A percentile compares a stretch with the other conserved stretches of the same genome.
Evolutionary conservation across 2,329 filamentous ascomycete genomes (phyloP).

Genomic region (Trichoderma citrinoviride): DNA sequence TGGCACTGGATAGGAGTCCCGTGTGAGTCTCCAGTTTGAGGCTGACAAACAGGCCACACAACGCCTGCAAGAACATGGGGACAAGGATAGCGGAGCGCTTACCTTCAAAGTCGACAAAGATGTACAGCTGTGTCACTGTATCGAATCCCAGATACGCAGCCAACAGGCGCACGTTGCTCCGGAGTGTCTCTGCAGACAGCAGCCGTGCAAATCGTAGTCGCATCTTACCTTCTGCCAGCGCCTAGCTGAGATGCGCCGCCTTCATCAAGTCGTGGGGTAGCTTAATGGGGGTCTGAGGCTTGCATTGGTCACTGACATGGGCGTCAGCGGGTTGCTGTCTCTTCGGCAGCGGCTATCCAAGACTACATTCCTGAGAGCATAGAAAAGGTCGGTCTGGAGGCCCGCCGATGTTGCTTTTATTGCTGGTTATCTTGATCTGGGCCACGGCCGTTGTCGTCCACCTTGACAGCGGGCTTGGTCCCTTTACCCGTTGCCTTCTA

Average conservation of each 20-base stretch:
- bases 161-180: background rate
- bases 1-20: background rate
- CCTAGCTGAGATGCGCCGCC: background rate
- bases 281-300: background rate
- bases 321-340: too few relatives aligned
- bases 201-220: background rate
- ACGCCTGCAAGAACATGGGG: too few relatives aligned
- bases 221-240: background rate
- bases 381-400: background rate
- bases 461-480: too few relatives aligned
- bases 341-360: background rate
- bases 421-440: too few relatives aligned
- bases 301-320: too few relatives aligned
- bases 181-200: background rate
- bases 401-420: too few relatives aligned
- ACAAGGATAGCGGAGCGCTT: too few relatives aligned
- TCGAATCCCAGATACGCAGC: background rate
- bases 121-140: background rate
- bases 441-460: too few relatives aligned
- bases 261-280: rapidly evolving
- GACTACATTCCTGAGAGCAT: background rate
- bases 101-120: background rate
- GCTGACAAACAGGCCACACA: background rate
- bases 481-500: too few relatives aligned
- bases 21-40: background rate